These are phyloP conservation scores for Botrytis porri DNA, from an alignment of 2,329 filamentous ascomycete species.

Conservation along the genomic window DNA sequence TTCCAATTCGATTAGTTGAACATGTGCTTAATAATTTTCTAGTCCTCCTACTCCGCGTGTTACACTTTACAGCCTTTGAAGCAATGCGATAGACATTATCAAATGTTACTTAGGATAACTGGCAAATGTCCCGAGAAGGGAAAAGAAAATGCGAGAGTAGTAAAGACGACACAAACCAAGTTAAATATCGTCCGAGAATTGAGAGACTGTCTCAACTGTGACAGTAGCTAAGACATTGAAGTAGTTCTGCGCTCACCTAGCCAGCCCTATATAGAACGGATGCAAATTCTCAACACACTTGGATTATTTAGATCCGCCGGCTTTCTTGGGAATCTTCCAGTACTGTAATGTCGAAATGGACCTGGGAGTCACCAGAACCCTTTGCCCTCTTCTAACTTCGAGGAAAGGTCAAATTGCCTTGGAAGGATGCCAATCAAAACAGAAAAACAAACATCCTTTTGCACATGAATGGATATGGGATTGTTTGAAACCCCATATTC, in stretches of 20 bases:
- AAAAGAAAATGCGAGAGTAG: not conserved
- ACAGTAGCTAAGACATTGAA: not conserved
- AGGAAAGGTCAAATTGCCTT: not conserved
- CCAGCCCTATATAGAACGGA: not conserved
- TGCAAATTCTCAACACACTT: not conserved
- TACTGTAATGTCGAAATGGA: not conserved
- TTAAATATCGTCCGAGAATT: not conserved
- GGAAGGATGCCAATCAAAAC: too few species aligned
- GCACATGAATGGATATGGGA: not conserved
- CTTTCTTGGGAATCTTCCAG: not conserved
- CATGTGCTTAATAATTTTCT: not conserved
- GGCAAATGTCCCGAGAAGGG: not conserved
- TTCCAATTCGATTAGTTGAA: not conserved
- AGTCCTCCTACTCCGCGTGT: not conserved
- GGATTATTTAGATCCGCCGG: not conserved
- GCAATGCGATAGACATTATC: not conserved
- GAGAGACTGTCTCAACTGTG: not conserved
- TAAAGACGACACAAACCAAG: not conserved
- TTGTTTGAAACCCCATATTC: not conserved
- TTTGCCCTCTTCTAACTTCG: not conserved
- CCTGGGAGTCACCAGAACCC: not conserved
- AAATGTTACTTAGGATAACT: not conserved
- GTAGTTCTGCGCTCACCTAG: not conserved
- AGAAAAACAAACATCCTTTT: not conserved
- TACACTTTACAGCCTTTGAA: not conserved